Evolutionary conservation across 805 yeast species (phyloP).

Genomic region (Priceomyces melissophilus): DNA sequence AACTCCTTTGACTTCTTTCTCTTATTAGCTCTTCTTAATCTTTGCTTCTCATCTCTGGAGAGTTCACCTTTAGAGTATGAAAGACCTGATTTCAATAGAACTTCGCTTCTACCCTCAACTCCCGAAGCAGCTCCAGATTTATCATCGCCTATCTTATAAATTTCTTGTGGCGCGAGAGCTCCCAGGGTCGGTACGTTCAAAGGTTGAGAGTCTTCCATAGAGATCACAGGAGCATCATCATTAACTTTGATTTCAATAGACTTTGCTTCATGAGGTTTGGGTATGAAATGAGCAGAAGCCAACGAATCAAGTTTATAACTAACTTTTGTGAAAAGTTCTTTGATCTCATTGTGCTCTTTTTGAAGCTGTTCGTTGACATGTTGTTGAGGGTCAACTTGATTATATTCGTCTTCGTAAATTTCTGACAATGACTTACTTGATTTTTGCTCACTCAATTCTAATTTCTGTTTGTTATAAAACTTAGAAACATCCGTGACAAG

Average conservation of each 20-base stretch:
- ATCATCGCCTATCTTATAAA: slow-evolving; percentile 57
- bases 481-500: slow-evolving; percentile 63
- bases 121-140: slow-evolving; percentile 24
- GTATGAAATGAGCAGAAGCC: slow-evolving; percentile 92
- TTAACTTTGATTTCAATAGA: slow-evolving; percentile 72
- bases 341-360: slow-evolving; percentile 75
- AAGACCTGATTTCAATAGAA: slow-evolving; percentile 70
- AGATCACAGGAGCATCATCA: slow-evolving; percentile 63
- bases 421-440: slow-evolving; percentile 88
- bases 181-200: slow-evolving; percentile 68
- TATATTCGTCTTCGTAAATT: slow-evolving; percentile 81
- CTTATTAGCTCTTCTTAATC: slow-evolving; percentile 83
- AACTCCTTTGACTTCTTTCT: slow-evolving; percentile 65
- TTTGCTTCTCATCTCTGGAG: slow-evolving; percentile 78
- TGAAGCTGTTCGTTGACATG: slow-evolving; percentile 62
- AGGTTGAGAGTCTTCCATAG: slow-evolving; percentile 97
- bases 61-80: slow-evolving; percentile 80
- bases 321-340: slow-evolving; percentile 57
- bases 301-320: slow-evolving; percentile 78
- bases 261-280: slow-evolving; percentile 76
- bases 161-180: slow-evolving; percentile 92
- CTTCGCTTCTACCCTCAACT: slow-evolving; percentile 45
- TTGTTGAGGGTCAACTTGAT: slow-evolving; percentile 36
- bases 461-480: slow-evolving; percentile 43
- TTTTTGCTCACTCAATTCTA: slow-evolving; percentile 78